phyloP scores from a whole-genome alignment of 345 rosid species.

The Hirschfeldia incana region DNA sequence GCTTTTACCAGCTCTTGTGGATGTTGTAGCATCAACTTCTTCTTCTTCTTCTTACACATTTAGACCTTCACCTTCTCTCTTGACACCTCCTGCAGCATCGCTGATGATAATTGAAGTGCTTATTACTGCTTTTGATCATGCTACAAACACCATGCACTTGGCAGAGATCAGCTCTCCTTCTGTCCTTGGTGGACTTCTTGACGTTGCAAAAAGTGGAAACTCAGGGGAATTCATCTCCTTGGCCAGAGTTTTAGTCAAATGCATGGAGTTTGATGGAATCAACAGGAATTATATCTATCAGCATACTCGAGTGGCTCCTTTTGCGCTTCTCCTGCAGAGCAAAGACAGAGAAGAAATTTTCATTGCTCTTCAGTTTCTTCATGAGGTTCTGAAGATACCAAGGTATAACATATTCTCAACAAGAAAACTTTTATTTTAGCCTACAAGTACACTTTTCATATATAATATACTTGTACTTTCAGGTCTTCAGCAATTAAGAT shows the following conservation, averaged over 20 bases:
- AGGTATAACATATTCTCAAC: constrained; percentile 47
- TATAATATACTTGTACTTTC: constrained; percentile 33
- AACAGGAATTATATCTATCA: constrained; percentile 64
- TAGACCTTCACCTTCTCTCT: constrained; percentile 40
- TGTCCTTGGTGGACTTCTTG: constrained; percentile 61
- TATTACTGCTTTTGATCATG: constrained; percentile 76
- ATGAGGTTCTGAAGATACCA: constrained; percentile 74
- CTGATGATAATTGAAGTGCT: constrained; percentile 85
- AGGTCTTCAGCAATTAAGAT: constrained; percentile 69
- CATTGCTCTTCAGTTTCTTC: constrained; percentile 69
- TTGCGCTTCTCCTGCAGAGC: constrained; percentile 58
- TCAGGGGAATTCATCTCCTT: constrained; percentile 59
- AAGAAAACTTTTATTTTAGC: background rate
- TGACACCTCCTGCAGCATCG: constrained; percentile 85
- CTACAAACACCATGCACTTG: constrained; percentile 67
- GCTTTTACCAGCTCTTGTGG: constrained; percentile 74
- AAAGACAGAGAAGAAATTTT: constrained; percentile 50
- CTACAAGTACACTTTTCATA: background rate
- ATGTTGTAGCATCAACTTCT: constrained; percentile 55
- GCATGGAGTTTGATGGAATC: constrained; percentile 86
- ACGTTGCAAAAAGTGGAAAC: constrained; percentile 55
- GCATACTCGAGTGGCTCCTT: constrained; percentile 59
- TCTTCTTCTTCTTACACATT: constrained; percentile 46
- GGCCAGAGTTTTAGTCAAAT: constrained; percentile 71
- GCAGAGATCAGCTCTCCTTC: constrained; percentile 72